Base-by-base conservation (phyloP, 805 yeast genomes). In the Pichia insulana region DNA sequence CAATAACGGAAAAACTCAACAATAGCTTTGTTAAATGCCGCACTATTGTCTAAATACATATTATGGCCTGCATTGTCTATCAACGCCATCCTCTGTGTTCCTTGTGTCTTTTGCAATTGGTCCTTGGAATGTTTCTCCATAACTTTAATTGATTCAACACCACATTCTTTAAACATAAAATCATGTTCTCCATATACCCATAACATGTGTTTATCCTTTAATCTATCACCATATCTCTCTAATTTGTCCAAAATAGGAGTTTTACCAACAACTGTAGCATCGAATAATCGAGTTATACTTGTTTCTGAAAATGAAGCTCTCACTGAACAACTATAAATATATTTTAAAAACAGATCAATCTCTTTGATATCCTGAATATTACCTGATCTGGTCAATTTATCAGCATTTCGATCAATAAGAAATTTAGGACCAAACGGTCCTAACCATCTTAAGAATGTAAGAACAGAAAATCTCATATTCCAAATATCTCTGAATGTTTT, bases 41-140 rank as follows among this genome's bases (percentile, higher is more conserved):
- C 43, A 30, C 64, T 61, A 51, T 84, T 83, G 54, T 84, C 95
- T 47, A 83, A 63, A 55, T 82, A 84, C 25, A 84, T 51, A 55
- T 84, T 90, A 60, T 84, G 94, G 1, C 94, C 94, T 1, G 85
- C 71, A 45, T 76, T 67, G 5, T 71, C 68, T 8, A 84, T 68
- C 2, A 67, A 51, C 15, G 12, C 11, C 12, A 17, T 4, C 5
- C 35, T 32, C 35, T n/a, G 19, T 18, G 18, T 32, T n/a, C 15
- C 31, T 4, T 22, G 25, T 22, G 25, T 8, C 25, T 22, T 8
- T 8, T 22, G 5, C 25, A n/a, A 28, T 5, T 28, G 11, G 7
- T 6, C 31, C 31, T 6, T 28, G 7, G 5, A 4, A 11, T 39
- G 37, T 10, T 31, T 36, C 15, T 55, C 47, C 22, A 60, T 48